A percentile compares a stretch with the other conserved stretches of the same genome.
These are phyloP conservation scores for Apiotrichum akiyoshidainum DNA, from an alignment of 1,284 basidiomycete species.

Conservation along the genomic window DNA sequence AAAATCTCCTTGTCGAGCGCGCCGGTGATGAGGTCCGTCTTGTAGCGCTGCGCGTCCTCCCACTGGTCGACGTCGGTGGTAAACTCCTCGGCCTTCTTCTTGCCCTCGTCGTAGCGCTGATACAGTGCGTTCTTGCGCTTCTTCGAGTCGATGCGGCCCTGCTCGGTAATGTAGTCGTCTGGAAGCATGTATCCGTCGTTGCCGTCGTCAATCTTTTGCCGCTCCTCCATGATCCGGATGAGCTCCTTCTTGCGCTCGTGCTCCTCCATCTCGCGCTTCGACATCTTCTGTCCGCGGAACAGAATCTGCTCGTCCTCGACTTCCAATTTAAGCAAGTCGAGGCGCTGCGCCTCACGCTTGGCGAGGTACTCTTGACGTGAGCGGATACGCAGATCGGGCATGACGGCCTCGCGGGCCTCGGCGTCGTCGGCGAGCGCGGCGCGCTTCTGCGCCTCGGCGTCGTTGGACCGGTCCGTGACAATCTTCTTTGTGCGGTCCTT, in stretches of 20 bases:
- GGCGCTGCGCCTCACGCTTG: constrained; percentile 92
- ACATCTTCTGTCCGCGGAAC: constrained; percentile 76
- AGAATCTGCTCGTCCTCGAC: constrained; percentile 87
- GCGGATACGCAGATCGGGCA: constrained; percentile 77
- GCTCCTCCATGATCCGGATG: constrained; percentile 85
- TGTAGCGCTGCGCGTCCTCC: constrained; percentile 87
- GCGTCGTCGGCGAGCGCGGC: constrained; percentile 80
- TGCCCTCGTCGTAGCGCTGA: constrained; percentile 86
- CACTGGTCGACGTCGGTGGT: constrained; percentile 94
- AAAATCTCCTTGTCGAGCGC: constrained; percentile 80
- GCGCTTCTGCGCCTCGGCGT: constrained; percentile 75
- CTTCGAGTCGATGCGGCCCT: constrained; percentile 97
- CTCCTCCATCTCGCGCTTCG: constrained; percentile 75
- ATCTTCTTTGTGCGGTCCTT: constrained; percentile 80
- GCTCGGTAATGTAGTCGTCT: constrained; percentile 96
- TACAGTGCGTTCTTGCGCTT: constrained; percentile 93
- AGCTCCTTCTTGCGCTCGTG: constrained; percentile 91
- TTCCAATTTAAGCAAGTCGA: constrained; percentile 88
- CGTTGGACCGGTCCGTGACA: constrained; percentile 86
- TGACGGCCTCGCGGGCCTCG: constrained; percentile 68
- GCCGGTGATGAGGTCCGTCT: constrained; percentile 82
- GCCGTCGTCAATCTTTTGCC: constrained; percentile 87
- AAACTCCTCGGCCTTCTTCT: constrained; percentile 81
- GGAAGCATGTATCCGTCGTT: constrained; percentile 91
- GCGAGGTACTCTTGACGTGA: constrained; percentile 92